These are phyloP conservation scores for Hortiboletus flavorubellus DNA, from an alignment of 768 basidiomycete genomes.

Conservation along the genomic window DNA sequence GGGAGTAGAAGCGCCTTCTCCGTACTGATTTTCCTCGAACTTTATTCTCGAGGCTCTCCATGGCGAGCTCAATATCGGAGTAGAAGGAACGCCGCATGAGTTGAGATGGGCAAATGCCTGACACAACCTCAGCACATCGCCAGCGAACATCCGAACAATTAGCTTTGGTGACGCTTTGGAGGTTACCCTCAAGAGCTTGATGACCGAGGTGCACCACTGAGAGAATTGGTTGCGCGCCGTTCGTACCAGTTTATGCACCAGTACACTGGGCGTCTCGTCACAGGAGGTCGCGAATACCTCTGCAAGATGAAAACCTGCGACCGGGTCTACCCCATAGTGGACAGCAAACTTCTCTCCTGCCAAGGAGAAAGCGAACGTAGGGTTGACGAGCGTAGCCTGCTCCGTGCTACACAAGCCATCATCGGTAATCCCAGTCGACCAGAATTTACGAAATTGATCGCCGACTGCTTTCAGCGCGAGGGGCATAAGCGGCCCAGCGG, in stretches of 20 bases:
- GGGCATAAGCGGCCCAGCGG: constrained; percentile 26
- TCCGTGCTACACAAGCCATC: constrained; percentile 18
- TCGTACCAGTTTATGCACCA: constrained; percentile 19
- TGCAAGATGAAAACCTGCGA: constrained; percentile 33
- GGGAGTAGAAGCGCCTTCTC: constrained; percentile 1
- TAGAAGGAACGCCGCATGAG: constrained; percentile 6
- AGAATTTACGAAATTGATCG: constrained; percentile 26
- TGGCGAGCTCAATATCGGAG: constrained; percentile 17
- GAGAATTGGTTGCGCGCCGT: constrained; percentile 22
- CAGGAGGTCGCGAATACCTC: constrained; percentile 18
- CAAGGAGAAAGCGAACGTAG: constrained; percentile 29
- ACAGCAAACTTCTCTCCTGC: constrained; percentile 22
- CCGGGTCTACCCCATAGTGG: constrained; percentile 30
- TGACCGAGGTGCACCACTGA: constrained; percentile 26
- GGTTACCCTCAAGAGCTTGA: constrained; percentile 5
- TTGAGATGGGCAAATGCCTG: constrained; percentile 20
- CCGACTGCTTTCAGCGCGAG: constrained; percentile 3
- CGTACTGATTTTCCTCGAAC: constrained; percentile 23
- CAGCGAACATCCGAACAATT: constrained; percentile 29
- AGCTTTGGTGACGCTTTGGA: constrained; percentile 5
- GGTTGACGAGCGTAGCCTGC: constrained; percentile 22
- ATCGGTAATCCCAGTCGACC: constrained; percentile 25
- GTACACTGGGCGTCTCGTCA: constrained; percentile 1
- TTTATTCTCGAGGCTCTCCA: constrained; percentile 26
- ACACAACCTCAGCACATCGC: constrained; percentile 29